These are phyloP conservation scores for Clonostachys chloroleuca DNA, from an alignment of 2,329 filamentous ascomycete genomes.

Conservation along the genomic window DNA sequence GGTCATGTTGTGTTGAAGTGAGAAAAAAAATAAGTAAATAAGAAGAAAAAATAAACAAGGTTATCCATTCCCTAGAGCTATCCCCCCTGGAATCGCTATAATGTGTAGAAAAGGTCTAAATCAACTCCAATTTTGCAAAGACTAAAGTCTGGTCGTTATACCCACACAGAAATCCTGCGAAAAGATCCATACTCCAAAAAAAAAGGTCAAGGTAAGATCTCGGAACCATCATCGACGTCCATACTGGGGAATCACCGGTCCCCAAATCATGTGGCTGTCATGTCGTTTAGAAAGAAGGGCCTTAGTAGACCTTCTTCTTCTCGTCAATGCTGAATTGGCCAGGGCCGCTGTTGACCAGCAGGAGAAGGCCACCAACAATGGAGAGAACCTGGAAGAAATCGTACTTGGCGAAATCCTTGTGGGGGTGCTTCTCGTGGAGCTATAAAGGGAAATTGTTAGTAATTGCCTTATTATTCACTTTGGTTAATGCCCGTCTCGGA, in stretches of 20 bases:
- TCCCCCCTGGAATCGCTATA: no score
- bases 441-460: slow-evolving; percentile 31
- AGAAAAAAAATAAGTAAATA: no score
- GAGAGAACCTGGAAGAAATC: slow-evolving; percentile 99
- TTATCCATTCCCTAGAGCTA: no score
- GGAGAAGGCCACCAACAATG: slow-evolving; percentile 92
- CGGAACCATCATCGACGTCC: no score
- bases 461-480: neutral
- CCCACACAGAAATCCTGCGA: no score
- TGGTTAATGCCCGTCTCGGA: slow-evolving; percentile 2
- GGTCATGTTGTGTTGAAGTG: no score
- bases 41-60: no score
- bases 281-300: neutral
- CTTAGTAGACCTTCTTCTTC: slow-evolving; percentile 99
- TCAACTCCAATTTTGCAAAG: no score
- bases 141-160: no score
- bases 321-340: slow-evolving; percentile 98
- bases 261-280: neutral
- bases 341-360: slow-evolving; percentile 97
- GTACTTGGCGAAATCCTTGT: slow-evolving; percentile 99
- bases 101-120: no score
- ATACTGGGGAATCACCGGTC: neutral
- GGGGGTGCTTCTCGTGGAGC: slow-evolving; percentile 96
- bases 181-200: no score
- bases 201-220: no score